Conservation (phyloP, 257 asterid genomes). For the Asclepias syriaca region DNA sequence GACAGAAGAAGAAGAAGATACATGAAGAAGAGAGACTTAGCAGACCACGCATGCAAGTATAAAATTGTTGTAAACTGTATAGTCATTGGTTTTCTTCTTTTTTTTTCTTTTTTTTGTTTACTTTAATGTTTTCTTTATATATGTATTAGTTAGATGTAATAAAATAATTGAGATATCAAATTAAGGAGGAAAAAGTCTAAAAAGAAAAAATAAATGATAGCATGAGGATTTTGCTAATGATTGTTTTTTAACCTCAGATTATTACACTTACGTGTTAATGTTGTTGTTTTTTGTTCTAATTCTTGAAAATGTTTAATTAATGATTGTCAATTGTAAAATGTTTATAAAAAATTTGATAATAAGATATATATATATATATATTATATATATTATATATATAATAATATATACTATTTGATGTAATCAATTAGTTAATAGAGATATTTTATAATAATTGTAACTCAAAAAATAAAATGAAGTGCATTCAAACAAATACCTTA, state of each 20-base stretch:
- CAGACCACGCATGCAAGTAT: conserved; percentile 4
- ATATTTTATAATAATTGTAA: too few relatives aligned
- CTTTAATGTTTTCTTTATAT: conserved; percentile 10
- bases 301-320: too few relatives aligned
- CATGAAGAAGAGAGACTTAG: conserved; percentile 13
- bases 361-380: too few relatives aligned
- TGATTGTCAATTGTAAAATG: too few relatives aligned
- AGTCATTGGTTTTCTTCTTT: conserved; percentile 18
- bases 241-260: not conserved
- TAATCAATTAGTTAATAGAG: too few relatives aligned
- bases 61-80: conserved; percentile 40
- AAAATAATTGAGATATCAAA: not conserved
- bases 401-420: too few relatives aligned
- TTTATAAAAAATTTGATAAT: too few relatives aligned
- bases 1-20: conserved; percentile 23
- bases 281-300: not conserved
- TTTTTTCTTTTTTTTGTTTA: not conserved
- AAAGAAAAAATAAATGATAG: not conserved
- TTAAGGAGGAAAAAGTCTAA: not conserved
- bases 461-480: too few relatives aligned
- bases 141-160: not conserved
- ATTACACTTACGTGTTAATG: not conserved
- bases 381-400: too few relatives aligned
- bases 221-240: not conserved
- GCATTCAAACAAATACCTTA: too few relatives aligned